Base-by-base conservation (phyloP, 345 rosid genomes). In the Hibiscus syriacus region DNA sequence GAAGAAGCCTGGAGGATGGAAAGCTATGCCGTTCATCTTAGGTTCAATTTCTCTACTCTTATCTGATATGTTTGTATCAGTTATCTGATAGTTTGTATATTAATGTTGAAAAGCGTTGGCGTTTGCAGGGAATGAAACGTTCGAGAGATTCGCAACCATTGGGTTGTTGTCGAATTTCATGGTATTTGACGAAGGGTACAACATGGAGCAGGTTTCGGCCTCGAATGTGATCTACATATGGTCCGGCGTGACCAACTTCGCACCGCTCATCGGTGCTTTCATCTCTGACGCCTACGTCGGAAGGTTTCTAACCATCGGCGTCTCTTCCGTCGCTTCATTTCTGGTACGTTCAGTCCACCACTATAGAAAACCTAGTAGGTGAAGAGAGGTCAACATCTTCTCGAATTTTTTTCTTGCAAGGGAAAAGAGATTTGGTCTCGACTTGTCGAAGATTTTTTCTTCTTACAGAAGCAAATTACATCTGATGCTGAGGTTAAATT, bases 1-100 rank as follows among this genome's bases (percentile, higher is more conserved):
- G 54, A 83, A 78, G 69, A 73, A 78, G 71, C 87, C 89, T 32
- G 85, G 84, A 4, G 98, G 92, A 80, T 92, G 98, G 98, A 89
- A 65, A 81, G 79, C 88, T 72, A 92, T 92, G 86, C 87, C 94
- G 32, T 87, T 68, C 66, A 84, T 89, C 49, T 66, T 92, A 82
- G 96, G 94, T 87, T 5, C 8, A n/a, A 20, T 59, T 14, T n/a
- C 20, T 48, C n/a, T 29, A n/a, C 22, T 17, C 17, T 46, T 48
- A 32, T 32, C 36, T 4, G 36, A 32, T 32, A 3, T 32, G 36
- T 32, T 32, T 32, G 7, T 32, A n/a, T n/a, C n/a, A n/a, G n/a
- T n/a, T n/a, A n/a, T n/a, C n/a, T n/a, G n/a, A n/a, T n/a, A n/a
- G n/a, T n/a, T n/a, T n/a, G n/a, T n/a, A n/a, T n/a, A 39, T 39